Percentiles rank a stretch among this genome's conserved stretches.
These are phyloP conservation scores for Pulicaria dysenterica DNA, from an alignment of 129 eudicot species.

Conservation along the genomic window DNA sequence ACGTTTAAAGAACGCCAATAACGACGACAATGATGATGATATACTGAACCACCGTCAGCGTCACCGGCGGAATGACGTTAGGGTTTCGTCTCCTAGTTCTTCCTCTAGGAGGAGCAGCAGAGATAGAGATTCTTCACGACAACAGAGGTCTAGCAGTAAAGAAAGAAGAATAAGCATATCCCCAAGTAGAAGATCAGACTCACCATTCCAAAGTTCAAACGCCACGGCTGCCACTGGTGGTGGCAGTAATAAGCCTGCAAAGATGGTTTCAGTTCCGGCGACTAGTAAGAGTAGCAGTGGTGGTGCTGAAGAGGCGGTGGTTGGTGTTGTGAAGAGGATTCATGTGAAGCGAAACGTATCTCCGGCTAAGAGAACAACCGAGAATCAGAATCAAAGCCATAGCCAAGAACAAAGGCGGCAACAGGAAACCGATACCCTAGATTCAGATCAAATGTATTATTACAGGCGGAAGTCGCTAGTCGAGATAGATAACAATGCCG, in stretches of 20 bases:
- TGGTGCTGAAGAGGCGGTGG: conserved; percentile 20
- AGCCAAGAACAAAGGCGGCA: conserved; percentile 6
- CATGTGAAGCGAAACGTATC: conserved; percentile 87
- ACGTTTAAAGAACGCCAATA: conserved; percentile 23
- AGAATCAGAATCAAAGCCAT: conserved; percentile 35
- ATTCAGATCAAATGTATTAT: conserved; percentile 54
- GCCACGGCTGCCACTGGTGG: neutral
- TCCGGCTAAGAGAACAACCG: conserved; percentile 52
- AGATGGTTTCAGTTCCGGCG: conserved; percentile 97
- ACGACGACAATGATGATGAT: conserved; percentile 48
- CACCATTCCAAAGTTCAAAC: conserved; percentile 46
- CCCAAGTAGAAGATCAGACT: conserved; percentile 85
- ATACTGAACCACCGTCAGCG: conserved; percentile 47
- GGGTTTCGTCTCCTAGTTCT: conserved; percentile 39
- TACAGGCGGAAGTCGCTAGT: conserved; percentile 67
- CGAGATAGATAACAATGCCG: conserved; percentile 77
- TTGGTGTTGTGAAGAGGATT: conserved; percentile 51
- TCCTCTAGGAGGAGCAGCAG: conserved; percentile 59
- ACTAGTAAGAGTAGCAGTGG: conserved; percentile 61
- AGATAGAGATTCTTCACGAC: conserved; percentile 52
- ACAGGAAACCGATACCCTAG: conserved; percentile 53
- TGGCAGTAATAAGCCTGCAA: conserved; percentile 39
- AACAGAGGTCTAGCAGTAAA: conserved; percentile 54
- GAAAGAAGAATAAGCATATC: conserved; percentile 90
- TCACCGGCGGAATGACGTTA: conserved; percentile 48